Percentiles rank a stretch among this genome's conserved stretches.
phyloP scores from a whole-genome alignment of 768 basidiomycete species.

The Kwoniella dendrophila region DNA sequence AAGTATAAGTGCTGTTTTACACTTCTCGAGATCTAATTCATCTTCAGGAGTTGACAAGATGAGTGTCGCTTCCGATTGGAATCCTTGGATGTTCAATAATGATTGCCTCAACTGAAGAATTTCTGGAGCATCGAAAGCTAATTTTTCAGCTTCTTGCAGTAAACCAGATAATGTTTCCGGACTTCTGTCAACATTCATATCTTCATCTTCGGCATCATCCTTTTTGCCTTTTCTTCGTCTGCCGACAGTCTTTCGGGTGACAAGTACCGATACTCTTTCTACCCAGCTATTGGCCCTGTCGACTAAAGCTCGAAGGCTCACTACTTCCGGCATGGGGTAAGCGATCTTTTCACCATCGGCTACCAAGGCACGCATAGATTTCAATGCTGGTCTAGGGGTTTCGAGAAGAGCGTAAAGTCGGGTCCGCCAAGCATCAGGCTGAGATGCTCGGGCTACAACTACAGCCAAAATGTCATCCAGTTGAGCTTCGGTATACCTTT shows the following conservation, averaged over 20 bases:
- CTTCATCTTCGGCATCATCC: constrained; percentile 57
- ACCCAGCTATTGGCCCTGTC: constrained; percentile 81
- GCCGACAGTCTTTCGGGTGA: constrained; percentile 39
- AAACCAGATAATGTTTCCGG: constrained; percentile 72
- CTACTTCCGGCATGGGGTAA: constrained; percentile 71
- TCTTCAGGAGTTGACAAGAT: constrained; percentile 39
- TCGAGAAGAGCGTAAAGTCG: constrained; percentile 73
- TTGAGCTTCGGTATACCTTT: constrained; percentile 78
- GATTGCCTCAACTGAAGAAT: constrained; percentile 58
- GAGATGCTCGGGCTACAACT: constrained; percentile 70
- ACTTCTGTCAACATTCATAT: constrained; percentile 66
- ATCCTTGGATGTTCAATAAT: constrained; percentile 38
- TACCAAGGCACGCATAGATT: constrained; percentile 75
- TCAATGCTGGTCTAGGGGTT: constrained; percentile 71
- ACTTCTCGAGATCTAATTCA: constrained; percentile 37
- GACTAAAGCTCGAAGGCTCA: constrained; percentile 75
- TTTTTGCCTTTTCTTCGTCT: constrained; percentile 39
- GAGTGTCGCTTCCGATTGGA: constrained; percentile 42
- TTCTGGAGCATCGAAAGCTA: constrained; percentile 85
- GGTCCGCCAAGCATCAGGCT: constrained; percentile 73
- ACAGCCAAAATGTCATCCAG: constrained; percentile 68
- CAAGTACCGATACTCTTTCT: constrained; percentile 60
- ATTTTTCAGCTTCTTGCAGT: constrained; percentile 69
- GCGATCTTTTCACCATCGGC: constrained; percentile 87
- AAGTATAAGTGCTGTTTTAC: constrained; percentile 40